Evolutionary conservation across 495 filamentous ascomycete species (phyloP), one percentile per base, ranked within the genome.

Genomic region (Oleoguttula mirabilis): DNA sequence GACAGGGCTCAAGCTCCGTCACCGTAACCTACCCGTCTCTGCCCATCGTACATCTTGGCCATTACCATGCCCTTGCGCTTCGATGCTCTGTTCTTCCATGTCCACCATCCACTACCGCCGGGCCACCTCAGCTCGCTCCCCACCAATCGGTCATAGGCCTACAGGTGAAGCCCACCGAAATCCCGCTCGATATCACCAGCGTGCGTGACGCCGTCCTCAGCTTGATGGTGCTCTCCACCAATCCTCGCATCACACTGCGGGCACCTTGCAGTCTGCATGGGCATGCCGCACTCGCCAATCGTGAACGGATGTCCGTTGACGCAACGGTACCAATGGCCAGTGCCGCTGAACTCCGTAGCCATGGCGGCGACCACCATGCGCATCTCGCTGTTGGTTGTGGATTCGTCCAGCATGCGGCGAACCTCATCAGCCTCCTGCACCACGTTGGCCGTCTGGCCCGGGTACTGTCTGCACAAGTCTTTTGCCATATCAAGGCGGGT

Each of bases 221-320:
- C 33, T 20, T 27, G 31, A 65, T 86, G 76, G 42, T 75, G 1
- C 23, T 56, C 33, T 0, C 81, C 81, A 32, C 79, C 82, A 34
- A 86, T 69, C 2, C 61, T 42, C 3, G 64, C 66, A 10, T 66
- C 69, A 51, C 80, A 86, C 44, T 84, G 69, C 3, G 82, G 80
- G 45, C 81, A 88, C 20, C 50, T 47, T 2, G 78, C 65, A 37
- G 47, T 39, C 57, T 84, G 43, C 69, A 80, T 78, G 0, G 81
- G 73, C 65, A 72, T 73, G 8, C 80, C 83, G 56, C 82, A 88
- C 47, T 85, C 73, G 0, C 81, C 80, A 25, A 84, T 62, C 0
- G 79, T 79, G 50, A 86, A 86, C 21, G 79, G 75, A 59, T 84
- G 75, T 0, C 72, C 70, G 58, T 84, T 83, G 30, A 39, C 57